These are phyloP conservation scores for Chlorella sp. DNA, from an alignment of 139 green algal species.

Conservation along the genomic window DNA sequence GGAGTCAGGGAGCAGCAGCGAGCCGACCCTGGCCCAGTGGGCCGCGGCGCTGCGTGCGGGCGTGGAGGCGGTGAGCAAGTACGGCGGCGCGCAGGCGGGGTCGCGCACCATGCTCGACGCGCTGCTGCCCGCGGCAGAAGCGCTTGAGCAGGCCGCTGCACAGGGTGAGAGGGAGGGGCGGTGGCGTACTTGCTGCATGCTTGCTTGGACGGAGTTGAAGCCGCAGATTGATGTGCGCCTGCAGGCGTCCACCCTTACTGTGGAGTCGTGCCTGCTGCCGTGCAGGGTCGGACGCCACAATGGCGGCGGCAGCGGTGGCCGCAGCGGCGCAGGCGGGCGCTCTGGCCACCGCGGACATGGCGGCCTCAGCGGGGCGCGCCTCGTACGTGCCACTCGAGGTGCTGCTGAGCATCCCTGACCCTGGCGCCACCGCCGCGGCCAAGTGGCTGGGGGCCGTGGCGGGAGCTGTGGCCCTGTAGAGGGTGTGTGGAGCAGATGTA, in stretches of 20 bases:
- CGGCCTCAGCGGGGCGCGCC: constrained; percentile 47
- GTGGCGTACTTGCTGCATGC: background rate
- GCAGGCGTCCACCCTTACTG: background rate
- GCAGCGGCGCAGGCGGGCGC: constrained; percentile 52
- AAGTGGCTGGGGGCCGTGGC: constrained; percentile 53
- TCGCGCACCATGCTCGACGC: constrained; percentile 80
- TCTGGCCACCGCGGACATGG: constrained; percentile 53
- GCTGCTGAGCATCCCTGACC: constrained; percentile 42
- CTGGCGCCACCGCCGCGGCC: constrained; percentile 55
- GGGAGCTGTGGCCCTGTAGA: too few species aligned
- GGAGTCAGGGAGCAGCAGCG: background rate
- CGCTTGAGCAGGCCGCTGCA: constrained; percentile 8
- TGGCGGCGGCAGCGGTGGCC: constrained; percentile 22
- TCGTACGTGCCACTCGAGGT: constrained; percentile 54
- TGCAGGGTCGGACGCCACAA: background rate
- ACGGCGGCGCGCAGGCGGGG: constrained; percentile 55
- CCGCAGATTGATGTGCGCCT: background rate
- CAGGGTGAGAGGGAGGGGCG: constrained; percentile 3
- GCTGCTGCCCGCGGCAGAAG: constrained; percentile 48
- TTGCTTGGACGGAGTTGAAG: background rate
- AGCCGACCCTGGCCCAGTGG: constrained; percentile 11
- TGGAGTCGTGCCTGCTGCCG: background rate
- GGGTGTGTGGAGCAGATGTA: too few species aligned
- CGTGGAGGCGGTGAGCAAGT: constrained; percentile 49
- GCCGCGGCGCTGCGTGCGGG: constrained; percentile 43